These are phyloP conservation scores for Wallacemonas sp. DNA, from an alignment of 208 protist species.

Conservation along the genomic window DNA sequence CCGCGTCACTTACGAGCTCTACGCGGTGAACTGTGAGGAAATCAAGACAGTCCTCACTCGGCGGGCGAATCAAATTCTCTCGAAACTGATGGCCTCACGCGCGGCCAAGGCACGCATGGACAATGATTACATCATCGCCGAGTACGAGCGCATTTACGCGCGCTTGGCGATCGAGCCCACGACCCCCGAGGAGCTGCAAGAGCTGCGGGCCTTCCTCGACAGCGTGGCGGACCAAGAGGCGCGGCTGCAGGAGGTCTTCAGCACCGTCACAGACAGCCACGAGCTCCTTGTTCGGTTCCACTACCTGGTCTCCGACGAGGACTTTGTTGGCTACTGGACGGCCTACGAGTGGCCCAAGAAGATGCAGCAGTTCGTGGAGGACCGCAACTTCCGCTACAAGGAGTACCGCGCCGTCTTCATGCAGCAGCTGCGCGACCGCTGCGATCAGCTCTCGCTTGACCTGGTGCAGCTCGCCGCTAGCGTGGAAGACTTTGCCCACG, in stretches of 20 bases:
- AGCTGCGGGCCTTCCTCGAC: conserved; percentile 78
- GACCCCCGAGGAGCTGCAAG: conserved; percentile 91
- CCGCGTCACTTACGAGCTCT: conserved; percentile 88
- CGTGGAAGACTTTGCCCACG: conserved; percentile 85
- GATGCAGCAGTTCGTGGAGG: conserved; percentile 87
- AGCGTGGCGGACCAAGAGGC: conserved; percentile 67
- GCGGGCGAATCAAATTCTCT: conserved; percentile 56
- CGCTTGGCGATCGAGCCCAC: conserved; percentile 73
- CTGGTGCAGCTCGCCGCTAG: conserved; percentile 78
- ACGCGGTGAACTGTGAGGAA: conserved; percentile 84
- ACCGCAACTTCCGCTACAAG: conserved; percentile 88
- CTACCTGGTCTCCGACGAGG: conserved; percentile 68
- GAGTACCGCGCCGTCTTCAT: conserved; percentile 91
- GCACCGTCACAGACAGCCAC: conserved; percentile 71
- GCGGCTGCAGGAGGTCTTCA: conserved; percentile 68
- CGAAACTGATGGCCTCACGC: conserved; percentile 71
- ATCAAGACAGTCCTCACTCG: conserved; percentile 73
- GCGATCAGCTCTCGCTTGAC: conserved; percentile 77
- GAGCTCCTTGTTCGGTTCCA: conserved; percentile 83
- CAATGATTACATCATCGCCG: conserved; percentile 50
- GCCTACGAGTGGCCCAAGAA: conserved; percentile 91
- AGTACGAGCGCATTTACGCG: conserved; percentile 75
- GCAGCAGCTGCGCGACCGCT: conserved; percentile 86
- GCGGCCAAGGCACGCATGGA: conserved; percentile 55
- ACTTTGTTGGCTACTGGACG: conserved; percentile 84